phyloP scores from a whole-genome alignment of 2,329 filamentous ascomycete genomes.

The Aspergillus felis region DNA sequence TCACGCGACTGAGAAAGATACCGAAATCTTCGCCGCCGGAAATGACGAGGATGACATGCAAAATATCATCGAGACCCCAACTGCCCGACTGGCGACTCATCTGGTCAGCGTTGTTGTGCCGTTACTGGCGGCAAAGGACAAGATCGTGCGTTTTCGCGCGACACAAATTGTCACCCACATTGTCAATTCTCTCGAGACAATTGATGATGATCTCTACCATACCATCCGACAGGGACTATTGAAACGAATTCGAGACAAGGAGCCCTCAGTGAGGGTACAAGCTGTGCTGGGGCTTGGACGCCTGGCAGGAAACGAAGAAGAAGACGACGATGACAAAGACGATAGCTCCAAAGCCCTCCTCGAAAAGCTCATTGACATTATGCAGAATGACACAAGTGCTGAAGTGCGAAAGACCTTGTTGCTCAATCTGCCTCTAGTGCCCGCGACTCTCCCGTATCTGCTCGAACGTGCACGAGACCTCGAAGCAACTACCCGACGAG shows the following conservation, averaged over 20 bases:
- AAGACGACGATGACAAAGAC: constrained; percentile 67
- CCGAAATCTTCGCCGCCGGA: constrained; percentile 59
- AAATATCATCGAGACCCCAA: constrained; percentile 76
- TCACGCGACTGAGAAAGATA: constrained; percentile 64
- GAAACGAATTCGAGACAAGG: constrained; percentile 88
- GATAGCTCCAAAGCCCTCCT: constrained; percentile 65
- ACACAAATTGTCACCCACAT: constrained; percentile 89
- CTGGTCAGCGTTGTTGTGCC: constrained; percentile 71
- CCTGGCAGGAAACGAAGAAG: constrained; percentile 68
- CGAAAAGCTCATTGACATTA: constrained; percentile 77
- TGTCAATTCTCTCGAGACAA: constrained; percentile 85
- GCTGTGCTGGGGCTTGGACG: constrained; percentile 86
- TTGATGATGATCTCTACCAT: constrained; percentile 88
- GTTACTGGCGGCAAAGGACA: constrained; percentile 83
- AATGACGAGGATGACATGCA: constrained; percentile 66
- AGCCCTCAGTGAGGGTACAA: constrained; percentile 85
- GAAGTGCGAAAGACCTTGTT: constrained; percentile 87
- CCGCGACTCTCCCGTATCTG: constrained; percentile 77
- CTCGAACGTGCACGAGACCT: constrained; percentile 87
- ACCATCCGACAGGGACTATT: constrained; percentile 73
- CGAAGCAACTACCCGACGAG: constrained; percentile 76
- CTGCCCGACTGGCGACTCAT: constrained; percentile 69
- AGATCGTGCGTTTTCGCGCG: constrained; percentile 81
- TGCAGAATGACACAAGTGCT: constrained; percentile 91
- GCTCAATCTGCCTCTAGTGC: constrained; percentile 82